Evolutionary conservation across 2,329 filamentous ascomycete species (phyloP).

Genomic region (Cercospora zeina): DNA sequence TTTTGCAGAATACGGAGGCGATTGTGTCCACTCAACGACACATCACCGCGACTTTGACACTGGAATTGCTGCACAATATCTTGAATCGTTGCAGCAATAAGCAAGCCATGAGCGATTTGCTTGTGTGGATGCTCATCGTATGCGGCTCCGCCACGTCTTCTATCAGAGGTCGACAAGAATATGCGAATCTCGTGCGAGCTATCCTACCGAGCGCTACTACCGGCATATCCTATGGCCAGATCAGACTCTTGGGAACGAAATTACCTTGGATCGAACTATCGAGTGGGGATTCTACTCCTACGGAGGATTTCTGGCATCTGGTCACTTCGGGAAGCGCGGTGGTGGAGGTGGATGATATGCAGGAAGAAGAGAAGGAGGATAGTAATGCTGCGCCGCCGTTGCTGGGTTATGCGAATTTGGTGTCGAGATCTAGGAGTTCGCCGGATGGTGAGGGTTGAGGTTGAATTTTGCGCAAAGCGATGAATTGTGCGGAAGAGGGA

Average conservation of each 20-base stretch:
- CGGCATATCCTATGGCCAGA: conserved; percentile 6
- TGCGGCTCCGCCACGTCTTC: conserved; percentile 18
- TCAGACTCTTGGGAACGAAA: conserved; percentile 17
- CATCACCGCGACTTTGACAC: conserved; percentile 16
- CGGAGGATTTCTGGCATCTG: conserved; percentile 20
- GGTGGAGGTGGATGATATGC: conserved; percentile 2
- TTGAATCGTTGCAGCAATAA: conserved; percentile 4
- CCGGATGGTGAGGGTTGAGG: neutral
- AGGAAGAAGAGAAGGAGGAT: neutral
- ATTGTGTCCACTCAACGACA: conserved; percentile 18
- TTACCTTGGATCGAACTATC: conserved; percentile 24
- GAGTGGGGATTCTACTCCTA: conserved; percentile 9
- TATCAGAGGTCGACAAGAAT: conserved; percentile 13
- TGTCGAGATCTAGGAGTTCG: neutral
- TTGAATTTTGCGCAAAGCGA: too few species aligned
- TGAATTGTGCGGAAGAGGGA: too few species aligned
- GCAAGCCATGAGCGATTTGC: conserved; percentile 14
- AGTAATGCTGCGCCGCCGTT: neutral
- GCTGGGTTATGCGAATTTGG: conserved; percentile 8
- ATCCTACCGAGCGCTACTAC: conserved; percentile 11
- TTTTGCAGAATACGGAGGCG: conserved; percentile 18
- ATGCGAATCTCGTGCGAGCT: conserved; percentile 14
- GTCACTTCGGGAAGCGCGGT: conserved; percentile 4
- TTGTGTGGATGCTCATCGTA: conserved; percentile 26
- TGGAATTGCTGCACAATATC: conserved; percentile 12